Conservation (phyloP, 257 asterid species). For the Ehretia macrophylla region DNA sequence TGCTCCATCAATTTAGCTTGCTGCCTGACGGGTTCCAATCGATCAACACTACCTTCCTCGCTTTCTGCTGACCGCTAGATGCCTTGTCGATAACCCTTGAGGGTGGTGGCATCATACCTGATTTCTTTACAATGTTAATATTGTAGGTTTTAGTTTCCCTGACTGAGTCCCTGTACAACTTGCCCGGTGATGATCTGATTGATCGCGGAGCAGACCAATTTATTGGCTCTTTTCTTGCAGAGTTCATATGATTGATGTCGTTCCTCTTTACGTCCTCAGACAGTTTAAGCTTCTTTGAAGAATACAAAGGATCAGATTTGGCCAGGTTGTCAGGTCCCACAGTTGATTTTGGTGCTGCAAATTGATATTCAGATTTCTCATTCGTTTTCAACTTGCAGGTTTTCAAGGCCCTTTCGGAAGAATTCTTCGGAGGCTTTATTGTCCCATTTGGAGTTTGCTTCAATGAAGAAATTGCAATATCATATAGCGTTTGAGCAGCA, state of each 20-base stretch:
- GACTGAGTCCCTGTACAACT: slow-evolving; percentile 38
- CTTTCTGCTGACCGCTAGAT: slow-evolving; percentile 39
- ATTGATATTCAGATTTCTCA: slow-evolving; percentile 35
- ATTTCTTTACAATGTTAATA: slow-evolving; percentile 43
- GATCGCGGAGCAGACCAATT: slow-evolving; percentile 39
- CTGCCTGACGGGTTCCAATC: slow-evolving; percentile 14
- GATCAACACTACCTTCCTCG: slow-evolving; percentile 23
- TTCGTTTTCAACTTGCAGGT: slow-evolving; percentile 41
- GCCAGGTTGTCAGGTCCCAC: slow-evolving; percentile 23
- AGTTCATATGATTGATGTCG: slow-evolving; percentile 19
- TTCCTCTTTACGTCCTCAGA: slow-evolving; percentile 30
- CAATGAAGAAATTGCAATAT: slow-evolving; percentile 36
- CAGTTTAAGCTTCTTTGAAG: slow-evolving; percentile 65
- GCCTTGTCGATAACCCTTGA: slow-evolving; percentile 48
- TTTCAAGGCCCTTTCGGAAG: slow-evolving; percentile 42
- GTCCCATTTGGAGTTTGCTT: slow-evolving; percentile 32
- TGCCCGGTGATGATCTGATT: slow-evolving; percentile 42
- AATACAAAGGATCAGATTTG: slow-evolving; percentile 29
- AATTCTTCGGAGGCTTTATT: slow-evolving; percentile 36
- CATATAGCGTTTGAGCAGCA: slow-evolving; percentile 82
- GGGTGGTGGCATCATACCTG: slow-evolving; percentile 44
- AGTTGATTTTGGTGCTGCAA: slow-evolving; percentile 34
- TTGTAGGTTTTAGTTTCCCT: slow-evolving; percentile 30
- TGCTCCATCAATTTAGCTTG: not conserved
- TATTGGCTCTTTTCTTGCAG: slow-evolving; percentile 33